Evolutionary conservation across 31 red algal species (phyloP).

Genomic region (Asparagopsis taxiformis): DNA sequence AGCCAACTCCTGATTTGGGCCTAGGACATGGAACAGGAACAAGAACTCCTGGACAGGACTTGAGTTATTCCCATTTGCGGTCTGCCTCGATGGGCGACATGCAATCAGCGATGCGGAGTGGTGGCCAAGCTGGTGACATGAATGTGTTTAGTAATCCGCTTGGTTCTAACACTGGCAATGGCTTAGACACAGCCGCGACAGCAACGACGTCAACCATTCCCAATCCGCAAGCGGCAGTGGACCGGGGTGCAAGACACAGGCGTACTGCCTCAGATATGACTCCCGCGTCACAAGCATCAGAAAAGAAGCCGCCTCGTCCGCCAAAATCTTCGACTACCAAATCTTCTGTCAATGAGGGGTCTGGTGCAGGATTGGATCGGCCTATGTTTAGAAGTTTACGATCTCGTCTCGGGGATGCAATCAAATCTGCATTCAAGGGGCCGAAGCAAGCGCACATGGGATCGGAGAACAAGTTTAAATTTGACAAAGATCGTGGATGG

Average conservation of each 20-base stretch:
- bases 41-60: conserved; percentile 13
- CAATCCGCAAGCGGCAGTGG: background rate
- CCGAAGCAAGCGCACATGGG: conserved; percentile 52
- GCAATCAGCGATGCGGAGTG: conserved; percentile 10
- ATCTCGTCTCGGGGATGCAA: conserved; percentile 25
- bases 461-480: conserved; percentile 61
- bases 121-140: background rate
- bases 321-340: conserved; percentile 15
- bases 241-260: conserved; percentile 1
- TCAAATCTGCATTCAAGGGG: conserved; percentile 42
- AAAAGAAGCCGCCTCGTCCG: conserved; percentile 40
- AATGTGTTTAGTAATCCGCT: background rate
- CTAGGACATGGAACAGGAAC: conserved; percentile 29
- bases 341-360: conserved; percentile 8
- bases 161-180: background rate
- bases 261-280: conserved; percentile 59
- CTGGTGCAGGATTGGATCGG: background rate
- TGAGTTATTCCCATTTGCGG: conserved; percentile 21
- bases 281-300: conserved; percentile 42
- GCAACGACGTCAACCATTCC: background rate
- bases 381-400: conserved; percentile 20
- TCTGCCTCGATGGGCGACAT: conserved; percentile 40
- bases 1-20: conserved; percentile 16
- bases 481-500: conserved; percentile 41
- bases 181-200: background rate